Percentiles rank a stretch among this genome's conserved stretches.
Evolutionary conservation across 176 grass and related monocot genomes (phyloP).

Genomic region (Stipa capillata): DNA sequence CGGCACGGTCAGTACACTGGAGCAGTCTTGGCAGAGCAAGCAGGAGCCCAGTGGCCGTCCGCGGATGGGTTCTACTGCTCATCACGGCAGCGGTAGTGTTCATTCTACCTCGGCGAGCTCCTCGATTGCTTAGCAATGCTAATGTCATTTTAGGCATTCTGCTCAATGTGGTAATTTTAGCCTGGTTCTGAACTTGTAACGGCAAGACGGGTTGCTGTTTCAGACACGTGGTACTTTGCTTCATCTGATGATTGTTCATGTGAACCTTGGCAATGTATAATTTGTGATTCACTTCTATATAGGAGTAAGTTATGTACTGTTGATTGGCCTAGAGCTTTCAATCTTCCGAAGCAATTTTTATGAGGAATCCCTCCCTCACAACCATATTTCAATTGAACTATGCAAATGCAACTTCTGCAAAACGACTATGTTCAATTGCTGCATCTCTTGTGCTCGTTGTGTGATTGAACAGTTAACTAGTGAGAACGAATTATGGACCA

Average conservation of each 20-base stretch:
- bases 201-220: conserved; percentile 71
- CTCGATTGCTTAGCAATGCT: not conserved
- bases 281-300: conserved; percentile 1
- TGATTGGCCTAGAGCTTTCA: not conserved
- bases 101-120: not conserved
- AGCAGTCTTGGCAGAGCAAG: conserved; percentile 24
- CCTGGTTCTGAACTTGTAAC: conserved; percentile 5
- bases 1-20: conserved; percentile 1
- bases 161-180: not conserved
- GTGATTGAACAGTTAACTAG: not conserved
- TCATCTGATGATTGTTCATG: conserved; percentile 28
- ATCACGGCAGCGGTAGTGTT: not conserved
- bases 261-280: conserved; percentile 43
- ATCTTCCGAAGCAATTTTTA: not conserved
- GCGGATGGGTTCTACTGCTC: not conserved
- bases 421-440: not conserved
- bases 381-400: not conserved
- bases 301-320: not conserved
- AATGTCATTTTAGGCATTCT: not conserved
- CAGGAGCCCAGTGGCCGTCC: conserved; percentile 14
- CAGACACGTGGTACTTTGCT: conserved; percentile 1
- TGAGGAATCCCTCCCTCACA: not conserved
- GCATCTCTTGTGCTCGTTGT: not conserved
- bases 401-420: not conserved
- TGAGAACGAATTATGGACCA: not conserved